These are phyloP conservation scores for Hortaea werneckii DNA, from an alignment of 2,329 filamentous ascomycete genomes.

Conservation along the genomic window DNA sequence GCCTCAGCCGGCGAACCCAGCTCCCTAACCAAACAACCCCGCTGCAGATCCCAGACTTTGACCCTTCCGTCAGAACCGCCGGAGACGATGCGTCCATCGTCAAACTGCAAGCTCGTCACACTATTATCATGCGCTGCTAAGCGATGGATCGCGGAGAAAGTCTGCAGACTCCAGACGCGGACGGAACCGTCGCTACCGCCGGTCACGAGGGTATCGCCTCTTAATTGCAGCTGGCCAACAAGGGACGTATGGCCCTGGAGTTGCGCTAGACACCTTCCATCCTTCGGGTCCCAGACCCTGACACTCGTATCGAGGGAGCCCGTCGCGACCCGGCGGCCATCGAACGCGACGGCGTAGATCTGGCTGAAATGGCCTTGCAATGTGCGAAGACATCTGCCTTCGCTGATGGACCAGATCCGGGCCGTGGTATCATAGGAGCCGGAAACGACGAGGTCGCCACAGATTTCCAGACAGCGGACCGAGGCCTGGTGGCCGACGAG, in stretches of 20 bases:
- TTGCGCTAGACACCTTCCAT: conserved; percentile 67
- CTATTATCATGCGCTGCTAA: conserved; percentile 96
- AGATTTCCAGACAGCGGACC: conserved; percentile 88
- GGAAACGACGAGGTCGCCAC: conserved; percentile 93
- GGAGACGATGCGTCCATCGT: conserved; percentile 88
- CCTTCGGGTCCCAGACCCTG: conserved; percentile 69
- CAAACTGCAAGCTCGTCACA: conserved; percentile 94
- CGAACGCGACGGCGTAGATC: conserved; percentile 97
- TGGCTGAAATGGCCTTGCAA: conserved; percentile 94
- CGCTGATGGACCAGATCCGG: conserved; percentile 94
- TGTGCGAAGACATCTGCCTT: conserved; percentile 83
- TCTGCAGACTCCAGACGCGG: conserved; percentile 86
- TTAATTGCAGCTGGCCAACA: conserved; percentile 92
- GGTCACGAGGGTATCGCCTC: conserved; percentile 86
- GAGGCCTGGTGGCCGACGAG: conserved; percentile 92
- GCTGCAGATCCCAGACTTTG: conserved; percentile 96
- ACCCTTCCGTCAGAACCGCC: conserved; percentile 95
- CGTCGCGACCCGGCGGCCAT: conserved; percentile 85
- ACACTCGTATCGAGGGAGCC: conserved; percentile 95
- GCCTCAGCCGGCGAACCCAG: conserved; percentile 85
- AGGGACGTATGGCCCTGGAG: conserved; percentile 94
- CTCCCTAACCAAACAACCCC: conserved; percentile 80
- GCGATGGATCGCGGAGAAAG: conserved; percentile 84
- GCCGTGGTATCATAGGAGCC: conserved; percentile 97
- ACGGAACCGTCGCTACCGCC: conserved; percentile 95